These are phyloP conservation scores for Scutellospora calospora DNA, from an alignment of 371 early-diverging fungal species.

Conservation along the genomic window DNA sequence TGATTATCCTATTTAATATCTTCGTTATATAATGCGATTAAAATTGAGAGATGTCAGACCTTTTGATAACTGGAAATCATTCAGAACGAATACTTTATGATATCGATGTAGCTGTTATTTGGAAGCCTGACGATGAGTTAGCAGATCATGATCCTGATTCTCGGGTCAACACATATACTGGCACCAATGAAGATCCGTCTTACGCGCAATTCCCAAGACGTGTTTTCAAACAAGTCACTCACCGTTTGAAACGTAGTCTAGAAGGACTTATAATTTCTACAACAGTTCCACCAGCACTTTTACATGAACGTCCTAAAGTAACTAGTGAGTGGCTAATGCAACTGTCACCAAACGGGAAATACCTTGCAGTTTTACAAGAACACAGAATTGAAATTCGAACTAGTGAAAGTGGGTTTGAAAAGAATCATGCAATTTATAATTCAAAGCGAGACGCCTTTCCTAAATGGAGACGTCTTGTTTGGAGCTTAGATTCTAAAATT, in stretches of 20 bases:
- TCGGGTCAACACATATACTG: not conserved
- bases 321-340: slow-evolving; percentile 52
- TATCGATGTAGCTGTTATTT: slow-evolving; percentile 53
- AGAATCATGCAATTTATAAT: slow-evolving; percentile 48
- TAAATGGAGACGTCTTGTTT: slow-evolving; percentile 55
- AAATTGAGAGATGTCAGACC: too few relatives aligned
- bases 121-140: slow-evolving; percentile 54
- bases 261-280: slow-evolving; percentile 48
- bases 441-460: slow-evolving; percentile 51
- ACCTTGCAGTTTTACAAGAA: slow-evolving; percentile 55
- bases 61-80: not conserved
- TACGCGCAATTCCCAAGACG: slow-evolving; percentile 36
- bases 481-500: slow-evolving; percentile 54
- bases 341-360: slow-evolving; percentile 52
- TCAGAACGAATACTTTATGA: slow-evolving; percentile 52
- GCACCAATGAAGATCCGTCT: slow-evolving; percentile 13
- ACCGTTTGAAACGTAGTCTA: slow-evolving; percentile 38
- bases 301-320: slow-evolving; percentile 50
- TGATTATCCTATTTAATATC: too few relatives aligned
- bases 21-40: too few relatives aligned
- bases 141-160: slow-evolving; percentile 32
- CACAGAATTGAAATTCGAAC: slow-evolving; percentile 55
- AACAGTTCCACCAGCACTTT: slow-evolving; percentile 55
- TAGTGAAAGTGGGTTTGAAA: slow-evolving; percentile 50
- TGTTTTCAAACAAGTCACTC: slow-evolving; percentile 39